These are phyloP conservation scores for Crithidia bombi DNA, from an alignment of 208 protist genomes.

Conservation along the genomic window DNA sequence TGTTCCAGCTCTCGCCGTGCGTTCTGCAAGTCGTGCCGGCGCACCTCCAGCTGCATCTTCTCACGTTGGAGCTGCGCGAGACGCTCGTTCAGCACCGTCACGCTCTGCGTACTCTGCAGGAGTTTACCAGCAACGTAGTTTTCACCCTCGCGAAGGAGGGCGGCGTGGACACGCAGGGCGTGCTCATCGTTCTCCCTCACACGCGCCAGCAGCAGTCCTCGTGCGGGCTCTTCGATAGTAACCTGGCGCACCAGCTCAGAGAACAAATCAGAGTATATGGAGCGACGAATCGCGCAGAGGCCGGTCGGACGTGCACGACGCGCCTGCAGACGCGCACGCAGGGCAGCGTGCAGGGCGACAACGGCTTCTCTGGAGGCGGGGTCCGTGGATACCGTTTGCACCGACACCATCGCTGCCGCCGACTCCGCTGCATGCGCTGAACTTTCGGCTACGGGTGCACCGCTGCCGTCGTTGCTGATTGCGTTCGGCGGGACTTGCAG, in stretches of 20 bases:
- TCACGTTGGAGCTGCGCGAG: conserved; percentile 32
- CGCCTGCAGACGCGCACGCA: conserved; percentile 89
- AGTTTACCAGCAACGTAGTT: conserved; percentile 89
- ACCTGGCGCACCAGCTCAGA: conserved; percentile 97
- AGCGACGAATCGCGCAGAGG: conserved; percentile 96
- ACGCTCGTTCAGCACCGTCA: conserved; percentile 34
- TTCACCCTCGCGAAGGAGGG: conserved; percentile 53
- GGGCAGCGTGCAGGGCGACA: conserved; percentile 83
- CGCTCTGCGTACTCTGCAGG: conserved; percentile 26
- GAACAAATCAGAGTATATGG: conserved; percentile 98
- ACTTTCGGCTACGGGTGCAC: not conserved
- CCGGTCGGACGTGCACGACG: conserved; percentile 95
- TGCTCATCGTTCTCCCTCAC: conserved; percentile 95
- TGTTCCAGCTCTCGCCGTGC: conserved; percentile 32
- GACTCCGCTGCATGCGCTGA: not conserved
- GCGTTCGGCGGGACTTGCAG: conserved; percentile 13
- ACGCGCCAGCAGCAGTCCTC: conserved; percentile 96
- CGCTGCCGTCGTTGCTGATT: not conserved
- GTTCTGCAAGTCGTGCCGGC: conserved; percentile 39
- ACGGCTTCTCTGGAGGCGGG: conserved; percentile 74
- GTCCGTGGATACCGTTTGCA: conserved; percentile 66
- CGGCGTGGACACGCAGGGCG: conserved; percentile 57
- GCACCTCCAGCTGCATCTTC: conserved; percentile 38
- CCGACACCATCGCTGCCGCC: conserved; percentile 5
- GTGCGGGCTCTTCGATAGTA: conserved; percentile 97